Evolutionary conservation across 2,329 filamentous ascomycete genomes (phyloP).

Genomic region (Fonsecaea pugnacius): DNA sequence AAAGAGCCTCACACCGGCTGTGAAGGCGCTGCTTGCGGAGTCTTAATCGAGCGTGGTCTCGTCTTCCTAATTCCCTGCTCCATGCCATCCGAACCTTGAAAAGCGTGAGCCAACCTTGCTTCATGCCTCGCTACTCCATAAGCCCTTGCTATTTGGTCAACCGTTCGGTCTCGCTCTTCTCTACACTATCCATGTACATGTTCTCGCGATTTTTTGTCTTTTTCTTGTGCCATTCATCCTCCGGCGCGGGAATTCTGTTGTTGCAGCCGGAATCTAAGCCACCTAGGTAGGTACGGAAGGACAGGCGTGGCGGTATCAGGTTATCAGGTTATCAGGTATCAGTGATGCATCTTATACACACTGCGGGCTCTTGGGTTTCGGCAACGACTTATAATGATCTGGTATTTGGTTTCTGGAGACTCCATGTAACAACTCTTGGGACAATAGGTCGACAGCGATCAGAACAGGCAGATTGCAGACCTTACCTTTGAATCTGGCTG

Average conservation of each 20-base stretch:
- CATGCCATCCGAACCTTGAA: background rate
- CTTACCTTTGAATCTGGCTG: background rate
- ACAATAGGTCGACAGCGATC: background rate
- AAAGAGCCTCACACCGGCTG: background rate
- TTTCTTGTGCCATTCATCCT: background rate
- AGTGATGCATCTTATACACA: background rate
- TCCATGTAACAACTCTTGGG: background rate
- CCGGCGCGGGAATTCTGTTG: too few relatives aligned
- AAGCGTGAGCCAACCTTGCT: background rate
- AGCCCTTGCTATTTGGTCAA: background rate
- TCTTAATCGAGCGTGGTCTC: background rate
- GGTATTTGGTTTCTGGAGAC: background rate
- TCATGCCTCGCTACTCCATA: background rate
- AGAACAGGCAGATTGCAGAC: background rate
- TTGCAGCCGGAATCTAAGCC: too few relatives aligned
- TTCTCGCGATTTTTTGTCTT: background rate
- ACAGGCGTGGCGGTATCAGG: background rate
- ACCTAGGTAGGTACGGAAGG: background rate
- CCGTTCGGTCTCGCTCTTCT: too few relatives aligned
- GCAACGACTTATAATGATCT: background rate
- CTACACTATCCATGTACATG: too few relatives aligned
- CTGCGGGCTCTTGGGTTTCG: background rate
- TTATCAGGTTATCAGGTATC: background rate
- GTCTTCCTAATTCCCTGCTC: background rate
- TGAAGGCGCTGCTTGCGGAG: background rate